phyloP scores from a whole-genome alignment of 1,284 basidiomycete species.

The Apiotrichum gamsii region DNA sequence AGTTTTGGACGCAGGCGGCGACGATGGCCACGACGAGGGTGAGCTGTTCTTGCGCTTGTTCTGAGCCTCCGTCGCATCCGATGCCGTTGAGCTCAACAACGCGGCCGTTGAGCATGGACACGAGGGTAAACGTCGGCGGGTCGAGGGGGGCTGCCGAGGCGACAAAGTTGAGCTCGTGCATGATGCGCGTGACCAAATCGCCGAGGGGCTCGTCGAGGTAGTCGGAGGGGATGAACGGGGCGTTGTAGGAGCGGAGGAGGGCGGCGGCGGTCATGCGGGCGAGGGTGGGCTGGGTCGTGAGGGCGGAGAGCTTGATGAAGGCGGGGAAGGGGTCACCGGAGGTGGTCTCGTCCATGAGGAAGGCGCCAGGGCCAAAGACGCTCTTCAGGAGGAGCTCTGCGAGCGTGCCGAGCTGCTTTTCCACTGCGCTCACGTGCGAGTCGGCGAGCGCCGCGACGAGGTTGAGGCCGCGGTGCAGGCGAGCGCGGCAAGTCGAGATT shows the following conservation, averaged over 20 bases:
- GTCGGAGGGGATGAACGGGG: slow-evolving; percentile 64
- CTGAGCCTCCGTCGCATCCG: slow-evolving; percentile 53
- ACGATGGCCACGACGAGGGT: slow-evolving; percentile 78
- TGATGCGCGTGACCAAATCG: slow-evolving; percentile 75
- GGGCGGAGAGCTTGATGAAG: slow-evolving; percentile 53
- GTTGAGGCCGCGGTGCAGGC: slow-evolving; percentile 61
- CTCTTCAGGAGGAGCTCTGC: slow-evolving; percentile 60
- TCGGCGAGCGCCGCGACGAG: slow-evolving; percentile 61
- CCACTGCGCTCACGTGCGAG: slow-evolving; percentile 58
- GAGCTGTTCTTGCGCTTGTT: slow-evolving; percentile 80
- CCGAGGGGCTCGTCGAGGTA: slow-evolving; percentile 56
- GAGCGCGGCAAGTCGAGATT: slow-evolving; percentile 55
- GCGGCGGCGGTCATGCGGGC: slow-evolving; percentile 70
- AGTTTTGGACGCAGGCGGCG: slow-evolving; percentile 77
- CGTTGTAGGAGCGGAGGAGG: slow-evolving; percentile 64
- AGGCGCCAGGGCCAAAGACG: slow-evolving; percentile 56
- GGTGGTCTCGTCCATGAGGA: slow-evolving; percentile 58
- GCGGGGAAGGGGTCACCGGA: too few relatives aligned
- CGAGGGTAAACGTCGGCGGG: slow-evolving; percentile 73
- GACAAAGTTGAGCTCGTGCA: slow-evolving; percentile 77
- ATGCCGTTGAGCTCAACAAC: slow-evolving; percentile 69
- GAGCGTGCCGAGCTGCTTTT: slow-evolving; percentile 55
- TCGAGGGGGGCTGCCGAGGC: slow-evolving; percentile 80
- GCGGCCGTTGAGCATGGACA: slow-evolving; percentile 67
- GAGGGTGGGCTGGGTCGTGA: slow-evolving; percentile 59